phyloP scores from a whole-genome alignment of 805 yeast genomes.

The Debaryomyces hansenii region DNA sequence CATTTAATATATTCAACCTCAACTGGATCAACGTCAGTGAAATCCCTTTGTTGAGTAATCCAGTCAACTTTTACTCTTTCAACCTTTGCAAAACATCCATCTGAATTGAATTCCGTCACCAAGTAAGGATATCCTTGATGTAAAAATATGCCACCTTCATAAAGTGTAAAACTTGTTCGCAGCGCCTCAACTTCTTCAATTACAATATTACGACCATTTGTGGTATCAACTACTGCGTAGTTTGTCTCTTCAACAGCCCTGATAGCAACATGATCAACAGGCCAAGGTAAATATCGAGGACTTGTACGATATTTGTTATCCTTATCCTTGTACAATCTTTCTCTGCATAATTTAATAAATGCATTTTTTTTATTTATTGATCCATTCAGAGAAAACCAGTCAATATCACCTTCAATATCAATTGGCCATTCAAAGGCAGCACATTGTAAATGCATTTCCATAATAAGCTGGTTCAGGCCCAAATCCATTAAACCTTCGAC shows the following conservation, averaged over 20 bases:
- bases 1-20: conserved; percentile 67
- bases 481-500: conserved; percentile 36
- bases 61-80: conserved; percentile 90
- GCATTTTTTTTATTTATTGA: conserved; percentile 12
- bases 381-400: conserved; percentile 51
- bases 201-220: conserved; percentile 71
- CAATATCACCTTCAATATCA: conserved; percentile 47
- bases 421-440: conserved; percentile 88
- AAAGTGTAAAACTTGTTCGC: conserved; percentile 84
- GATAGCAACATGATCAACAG: conserved; percentile 70
- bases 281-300: conserved; percentile 74
- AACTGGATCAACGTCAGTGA: conserved; percentile 86
- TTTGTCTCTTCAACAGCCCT: conserved; percentile 81
- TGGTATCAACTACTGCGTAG: conserved; percentile 88
- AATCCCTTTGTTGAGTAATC: conserved; percentile 90
- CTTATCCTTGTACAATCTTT: conserved; percentile 34
- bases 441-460: conserved; percentile 88
- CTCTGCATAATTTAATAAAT: conserved; percentile 33
- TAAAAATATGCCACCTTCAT: conserved; percentile 88
- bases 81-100: conserved; percentile 79
- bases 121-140: conserved; percentile 93
- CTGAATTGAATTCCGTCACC: conserved; percentile 79
- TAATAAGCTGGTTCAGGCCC: conserved; percentile 40
- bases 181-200: conserved; percentile 89
- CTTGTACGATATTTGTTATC: conserved; percentile 30